Conservation (phyloP, 176 grass and related monocot species). For the bread wheat (Triticum aestivum) region DNA sequence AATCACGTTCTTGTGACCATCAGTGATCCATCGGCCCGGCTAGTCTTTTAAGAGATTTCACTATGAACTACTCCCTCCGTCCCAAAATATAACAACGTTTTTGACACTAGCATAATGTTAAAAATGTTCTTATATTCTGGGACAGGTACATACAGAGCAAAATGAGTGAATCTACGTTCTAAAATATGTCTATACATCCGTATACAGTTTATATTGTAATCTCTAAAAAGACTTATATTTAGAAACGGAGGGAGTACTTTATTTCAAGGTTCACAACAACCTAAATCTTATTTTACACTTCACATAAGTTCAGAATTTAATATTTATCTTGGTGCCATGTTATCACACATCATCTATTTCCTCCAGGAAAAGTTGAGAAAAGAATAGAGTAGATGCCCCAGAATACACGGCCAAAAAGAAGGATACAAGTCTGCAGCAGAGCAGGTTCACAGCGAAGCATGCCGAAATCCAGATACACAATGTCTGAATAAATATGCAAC, state of each 20-base stretch:
- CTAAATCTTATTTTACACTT: background rate
- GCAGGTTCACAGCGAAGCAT: background rate
- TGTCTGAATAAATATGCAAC: slow-evolving; percentile 15
- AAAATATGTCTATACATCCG: too few relatives aligned
- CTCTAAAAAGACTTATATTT: too few relatives aligned
- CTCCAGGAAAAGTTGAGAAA: background rate
- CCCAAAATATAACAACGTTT: too few relatives aligned
- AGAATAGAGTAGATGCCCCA: background rate
- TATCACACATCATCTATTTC: background rate
- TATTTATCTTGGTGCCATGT: background rate
- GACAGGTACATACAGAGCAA: too few relatives aligned
- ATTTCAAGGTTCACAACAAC: too few relatives aligned
- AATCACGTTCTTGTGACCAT: background rate
- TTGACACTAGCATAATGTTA: too few relatives aligned
- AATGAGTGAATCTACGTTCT: too few relatives aligned
- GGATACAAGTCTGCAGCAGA: background rate
- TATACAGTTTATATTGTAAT: too few relatives aligned
- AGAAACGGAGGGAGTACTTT: too few relatives aligned
- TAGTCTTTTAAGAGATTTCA: too few relatives aligned
- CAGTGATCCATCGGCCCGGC: background rate
- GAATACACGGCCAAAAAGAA: slow-evolving; percentile 2
- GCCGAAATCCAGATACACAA: background rate
- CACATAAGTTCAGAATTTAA: background rate
- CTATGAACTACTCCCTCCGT: too few relatives aligned
- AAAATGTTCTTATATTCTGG: too few relatives aligned